These are phyloP conservation scores for Aureobasidium sp. DNA, from an alignment of 2,329 filamentous ascomycete genomes.

Conservation along the genomic window DNA sequence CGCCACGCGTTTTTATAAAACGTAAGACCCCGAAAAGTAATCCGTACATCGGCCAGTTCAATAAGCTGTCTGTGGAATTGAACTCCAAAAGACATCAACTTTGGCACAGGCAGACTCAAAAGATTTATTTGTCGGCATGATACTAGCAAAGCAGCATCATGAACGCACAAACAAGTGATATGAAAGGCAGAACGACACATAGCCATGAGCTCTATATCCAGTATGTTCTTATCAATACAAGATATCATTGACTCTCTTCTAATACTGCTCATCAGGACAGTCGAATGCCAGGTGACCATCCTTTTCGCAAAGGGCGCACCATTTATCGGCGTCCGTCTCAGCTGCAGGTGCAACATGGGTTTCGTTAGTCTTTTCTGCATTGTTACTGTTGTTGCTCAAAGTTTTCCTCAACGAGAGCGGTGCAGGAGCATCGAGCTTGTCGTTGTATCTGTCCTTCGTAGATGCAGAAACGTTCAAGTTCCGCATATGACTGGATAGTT, in stretches of 20 bases:
- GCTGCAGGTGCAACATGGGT: constrained; percentile 16
- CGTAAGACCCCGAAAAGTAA: background rate
- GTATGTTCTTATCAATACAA: background rate
- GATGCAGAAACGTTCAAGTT: background rate
- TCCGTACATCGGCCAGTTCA: background rate
- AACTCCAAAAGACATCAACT: background rate
- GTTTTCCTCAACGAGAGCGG: constrained; percentile 12
- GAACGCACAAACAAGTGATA: background rate
- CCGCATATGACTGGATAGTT: background rate
- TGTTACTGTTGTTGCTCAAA: constrained; percentile 5
- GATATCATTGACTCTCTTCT: background rate
- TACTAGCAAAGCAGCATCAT: background rate
- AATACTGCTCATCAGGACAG: constrained; percentile 33
- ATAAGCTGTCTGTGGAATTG: background rate
- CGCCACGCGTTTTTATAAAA: background rate
- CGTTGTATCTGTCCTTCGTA: constrained; percentile 7
- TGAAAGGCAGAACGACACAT: background rate
- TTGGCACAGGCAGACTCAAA: background rate
- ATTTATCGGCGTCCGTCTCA: constrained; percentile 65
- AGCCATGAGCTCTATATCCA: background rate
- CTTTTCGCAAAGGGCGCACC: constrained; percentile 93
- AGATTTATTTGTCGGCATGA: background rate
- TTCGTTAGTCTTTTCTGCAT: background rate
- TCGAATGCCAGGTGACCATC: constrained; percentile 80
- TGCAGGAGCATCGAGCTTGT: constrained; percentile 18